phyloP scores from a whole-genome alignment of 108 stramenopile genomes.

The Epipyxis sp. region DNA sequence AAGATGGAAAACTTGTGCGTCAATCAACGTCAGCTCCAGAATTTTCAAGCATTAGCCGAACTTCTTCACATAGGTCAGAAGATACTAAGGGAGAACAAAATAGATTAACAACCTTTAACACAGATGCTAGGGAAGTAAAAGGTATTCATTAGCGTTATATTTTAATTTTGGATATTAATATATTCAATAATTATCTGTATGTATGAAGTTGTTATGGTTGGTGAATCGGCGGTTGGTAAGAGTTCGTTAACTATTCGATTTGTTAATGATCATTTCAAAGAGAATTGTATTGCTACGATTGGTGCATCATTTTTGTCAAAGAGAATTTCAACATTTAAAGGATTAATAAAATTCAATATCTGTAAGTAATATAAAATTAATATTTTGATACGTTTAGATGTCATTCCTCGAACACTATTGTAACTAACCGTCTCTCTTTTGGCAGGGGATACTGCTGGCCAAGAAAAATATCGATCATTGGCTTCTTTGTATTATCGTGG shows the following conservation, averaged over 20 bases:
- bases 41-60: no score
- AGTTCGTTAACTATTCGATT: slow-evolving; percentile 3
- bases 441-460: slow-evolving; percentile 18
- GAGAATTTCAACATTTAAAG: background rate
- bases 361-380: no score
- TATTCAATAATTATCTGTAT: no score
- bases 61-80: no score
- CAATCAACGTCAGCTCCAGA: no score
- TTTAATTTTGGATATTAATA: no score
- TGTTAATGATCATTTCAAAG: slow-evolving; percentile 16
- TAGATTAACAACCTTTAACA: no score
- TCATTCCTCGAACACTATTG: background rate
- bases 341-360: slow-evolving; percentile 5
- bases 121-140: no score
- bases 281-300: slow-evolving; percentile 4
- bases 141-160: no score
- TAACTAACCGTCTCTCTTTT: no score
- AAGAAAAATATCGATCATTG: slow-evolving; percentile 13
- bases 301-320: slow-evolving; percentile 11
- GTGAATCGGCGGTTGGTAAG: slow-evolving; percentile 7
- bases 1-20: no score
- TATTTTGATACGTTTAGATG: slow-evolving; percentile 13
- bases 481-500: slow-evolving; percentile 10
- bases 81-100: no score
- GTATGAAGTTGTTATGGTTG: slow-evolving; percentile 3